These are phyloP conservation scores for Cercospora sojina DNA, from an alignment of 2,329 filamentous ascomycete genomes.

Conservation along the genomic window DNA sequence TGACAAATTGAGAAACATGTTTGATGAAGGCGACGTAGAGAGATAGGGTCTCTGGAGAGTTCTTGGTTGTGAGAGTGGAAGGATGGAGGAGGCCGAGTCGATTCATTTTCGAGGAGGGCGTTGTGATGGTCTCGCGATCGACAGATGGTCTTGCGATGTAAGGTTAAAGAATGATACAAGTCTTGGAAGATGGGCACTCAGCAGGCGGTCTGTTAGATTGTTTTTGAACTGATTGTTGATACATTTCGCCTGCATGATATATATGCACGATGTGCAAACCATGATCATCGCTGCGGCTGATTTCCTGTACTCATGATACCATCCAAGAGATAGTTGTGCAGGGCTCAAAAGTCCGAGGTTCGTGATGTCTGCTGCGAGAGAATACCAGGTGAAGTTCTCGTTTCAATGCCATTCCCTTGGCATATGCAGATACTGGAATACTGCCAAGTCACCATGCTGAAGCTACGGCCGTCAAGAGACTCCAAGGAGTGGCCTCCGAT, in stretches of 20 bases:
- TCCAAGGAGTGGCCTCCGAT: background rate
- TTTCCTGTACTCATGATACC: background rate
- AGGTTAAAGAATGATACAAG: too few relatives aligned
- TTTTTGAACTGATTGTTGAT: background rate
- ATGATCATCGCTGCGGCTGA: background rate
- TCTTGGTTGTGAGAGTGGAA: conserved; percentile 19
- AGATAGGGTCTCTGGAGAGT: conserved; percentile 18
- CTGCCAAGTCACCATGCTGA: too few relatives aligned
- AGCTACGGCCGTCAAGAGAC: background rate
- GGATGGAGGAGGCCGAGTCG: conserved; percentile 23
- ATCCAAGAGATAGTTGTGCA: background rate
- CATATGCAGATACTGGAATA: background rate
- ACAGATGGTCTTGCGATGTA: background rate
- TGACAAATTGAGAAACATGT: background rate
- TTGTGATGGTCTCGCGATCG: background rate
- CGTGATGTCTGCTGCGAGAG: background rate
- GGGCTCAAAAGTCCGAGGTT: background rate
- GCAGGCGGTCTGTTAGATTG: too few relatives aligned
- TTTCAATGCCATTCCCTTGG: background rate
- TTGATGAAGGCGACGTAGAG: conserved; percentile 19
- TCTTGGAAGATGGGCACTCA: too few relatives aligned
- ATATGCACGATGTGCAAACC: background rate
- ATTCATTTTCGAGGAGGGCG: conserved; percentile 7
- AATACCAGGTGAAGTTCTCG: background rate
- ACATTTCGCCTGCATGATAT: background rate